Evolutionary conservation across 164 flowering plant genomes (phyloP), one percentile per base, ranked within the genome.

Genomic region (Magnolia sinica): DNA sequence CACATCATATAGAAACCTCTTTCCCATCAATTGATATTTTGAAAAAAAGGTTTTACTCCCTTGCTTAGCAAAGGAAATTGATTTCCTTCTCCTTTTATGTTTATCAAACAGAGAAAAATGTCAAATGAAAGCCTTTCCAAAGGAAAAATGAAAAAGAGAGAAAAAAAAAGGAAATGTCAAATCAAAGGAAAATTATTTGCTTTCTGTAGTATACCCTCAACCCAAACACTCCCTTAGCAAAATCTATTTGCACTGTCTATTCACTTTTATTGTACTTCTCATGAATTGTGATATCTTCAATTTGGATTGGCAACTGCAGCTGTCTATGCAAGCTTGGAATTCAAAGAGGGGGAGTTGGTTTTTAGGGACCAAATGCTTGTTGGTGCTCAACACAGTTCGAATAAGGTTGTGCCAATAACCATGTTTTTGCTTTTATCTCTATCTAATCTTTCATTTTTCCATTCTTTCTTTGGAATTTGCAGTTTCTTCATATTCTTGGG

Each of bases 351-450:
- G 64, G 90, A 91, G 66, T 91, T 96, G 78, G 78, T 96, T 84
- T 69, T 94, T 82, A 94, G 88, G 84, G 99, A 96, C 80, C 91
- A 86, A 79, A 91, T 94, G 85, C 95, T 96, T 72, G 86, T 88
- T 71, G 99, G 99, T 69, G 80, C 84, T 75, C 99, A 96, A 76
- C 97, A 94, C 78, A 77, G 89, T 58, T 91, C 96, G 24, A 96
- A 93, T 76, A 94, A 92, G 98, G 98, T 95, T 10, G 59, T 69
- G 37, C 29, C 18, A 45, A 3, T 75, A 9, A 64, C 61, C 31
- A n/a, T 61, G 72, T 37, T 37, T 37, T 37, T 37, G 45, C 7
- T 37, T 37, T 37, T 37, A 37, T 37, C 45, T 5, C 45, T 37
- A 37, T 37, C 45, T 37, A 37, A 37, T 37, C 45, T 37, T 37